These are phyloP conservation scores for Myriosclerotinia curreyana DNA, from an alignment of 2,329 filamentous ascomycete genomes.

Conservation along the genomic window DNA sequence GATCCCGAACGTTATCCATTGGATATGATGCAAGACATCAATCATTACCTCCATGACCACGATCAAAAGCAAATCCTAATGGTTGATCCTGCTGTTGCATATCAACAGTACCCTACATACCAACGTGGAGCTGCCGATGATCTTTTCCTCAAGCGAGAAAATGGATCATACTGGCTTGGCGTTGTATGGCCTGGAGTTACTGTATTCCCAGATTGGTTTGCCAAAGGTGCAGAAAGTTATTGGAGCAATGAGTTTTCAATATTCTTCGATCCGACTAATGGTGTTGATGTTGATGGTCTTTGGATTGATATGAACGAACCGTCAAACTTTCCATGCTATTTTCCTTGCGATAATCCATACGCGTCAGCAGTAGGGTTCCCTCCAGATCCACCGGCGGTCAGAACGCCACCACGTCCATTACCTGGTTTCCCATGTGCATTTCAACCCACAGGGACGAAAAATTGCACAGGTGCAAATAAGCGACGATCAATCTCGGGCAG, in stretches of 20 bases:
- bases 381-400: slow-evolving; percentile 60
- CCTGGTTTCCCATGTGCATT: slow-evolving; percentile 67
- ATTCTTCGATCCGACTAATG: slow-evolving; percentile 62
- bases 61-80: slow-evolving; percentile 73
- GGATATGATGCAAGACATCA: slow-evolving; percentile 60
- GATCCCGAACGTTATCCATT: slow-evolving; percentile 64
- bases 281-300: slow-evolving; percentile 72
- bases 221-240: slow-evolving; percentile 59
- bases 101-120: slow-evolving; percentile 52
- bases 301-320: slow-evolving; percentile 73
- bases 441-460: slow-evolving; percentile 52
- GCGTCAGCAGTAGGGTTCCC: slow-evolving; percentile 49
- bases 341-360: slow-evolving; percentile 50
- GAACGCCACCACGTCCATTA: slow-evolving; percentile 60
- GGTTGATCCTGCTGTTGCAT: slow-evolving; percentile 66
- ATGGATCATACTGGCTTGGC: slow-evolving; percentile 57
- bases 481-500: slow-evolving; percentile 23
- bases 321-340: slow-evolving; percentile 50
- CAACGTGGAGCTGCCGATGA: slow-evolving; percentile 50
- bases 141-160: slow-evolving; percentile 54
- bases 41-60: slow-evolving; percentile 62
- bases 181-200: slow-evolving; percentile 77
- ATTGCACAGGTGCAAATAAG: slow-evolving; percentile 38
- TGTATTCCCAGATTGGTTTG: slow-evolving; percentile 76
- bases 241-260: slow-evolving; percentile 66